Percentiles rank a stretch among this genome's conserved stretches.
Conservation (phyloP, 176 grass and related monocot genomes). For the Musa troglodytarum region DNA sequence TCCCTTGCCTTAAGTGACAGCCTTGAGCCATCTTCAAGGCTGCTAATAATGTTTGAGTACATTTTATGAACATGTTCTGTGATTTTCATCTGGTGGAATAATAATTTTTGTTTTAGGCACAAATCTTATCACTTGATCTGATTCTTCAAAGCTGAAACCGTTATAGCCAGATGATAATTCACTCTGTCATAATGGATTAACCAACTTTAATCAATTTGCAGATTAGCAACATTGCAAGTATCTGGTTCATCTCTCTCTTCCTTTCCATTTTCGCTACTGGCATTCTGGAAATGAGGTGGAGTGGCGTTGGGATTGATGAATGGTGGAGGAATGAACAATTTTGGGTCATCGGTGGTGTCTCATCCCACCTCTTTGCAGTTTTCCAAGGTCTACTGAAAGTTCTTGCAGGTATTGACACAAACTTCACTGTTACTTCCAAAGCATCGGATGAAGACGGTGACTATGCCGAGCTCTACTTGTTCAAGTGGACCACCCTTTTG, state of each 20-base stretch:
- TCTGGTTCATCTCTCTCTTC: constrained; percentile 20
- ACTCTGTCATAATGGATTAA: not conserved
- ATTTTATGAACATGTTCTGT: too few species aligned
- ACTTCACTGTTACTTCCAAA: constrained; percentile 20
- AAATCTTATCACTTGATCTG: too few species aligned
- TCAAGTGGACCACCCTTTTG: constrained; percentile 19
- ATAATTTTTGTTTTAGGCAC: too few species aligned
- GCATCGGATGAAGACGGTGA: constrained; percentile 19
- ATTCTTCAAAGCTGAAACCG: too few species aligned
- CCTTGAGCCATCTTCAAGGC: not conserved
- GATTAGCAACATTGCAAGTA: constrained; percentile 20
- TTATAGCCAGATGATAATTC: not conserved
- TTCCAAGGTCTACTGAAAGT: constrained; percentile 20
- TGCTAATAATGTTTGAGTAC: not conserved
- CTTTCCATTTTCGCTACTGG: constrained; percentile 18
- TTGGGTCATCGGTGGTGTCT: constrained; percentile 20
- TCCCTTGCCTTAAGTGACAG: not conserved
- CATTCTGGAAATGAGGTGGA: constrained; percentile 20
- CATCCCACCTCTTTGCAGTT: constrained; percentile 10
- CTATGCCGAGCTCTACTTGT: constrained; percentile 19
- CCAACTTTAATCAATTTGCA: not conserved
- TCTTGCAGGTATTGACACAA: constrained; percentile 19
- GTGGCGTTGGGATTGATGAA: constrained; percentile 13
- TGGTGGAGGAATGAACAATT: constrained; percentile 21
- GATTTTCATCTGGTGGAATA: too few species aligned